phyloP scores from a whole-genome alignment of 2,329 filamentous ascomycete genomes.

The Magnaporthiopsis incrustans region DNA sequence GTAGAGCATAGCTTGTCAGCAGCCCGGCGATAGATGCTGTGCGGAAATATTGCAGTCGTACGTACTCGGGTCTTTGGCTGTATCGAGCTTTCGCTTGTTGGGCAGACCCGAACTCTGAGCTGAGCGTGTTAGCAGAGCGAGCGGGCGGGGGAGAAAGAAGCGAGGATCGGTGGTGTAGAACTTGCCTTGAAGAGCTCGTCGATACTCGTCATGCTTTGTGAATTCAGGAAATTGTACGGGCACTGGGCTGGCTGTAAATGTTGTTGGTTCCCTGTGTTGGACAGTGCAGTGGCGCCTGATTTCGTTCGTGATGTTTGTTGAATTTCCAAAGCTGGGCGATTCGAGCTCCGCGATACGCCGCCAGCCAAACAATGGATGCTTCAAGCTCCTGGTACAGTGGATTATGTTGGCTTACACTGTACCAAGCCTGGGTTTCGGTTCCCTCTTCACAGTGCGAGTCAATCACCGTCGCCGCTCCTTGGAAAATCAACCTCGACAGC shows the following conservation, averaged over 20 bases:
- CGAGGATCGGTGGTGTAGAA: neutral
- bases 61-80: constrained; percentile 54
- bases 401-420: neutral
- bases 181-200: constrained; percentile 51
- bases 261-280: neutral
- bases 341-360: neutral
- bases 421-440: neutral
- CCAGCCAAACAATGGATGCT: neutral
- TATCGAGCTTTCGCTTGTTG: constrained; percentile 57
- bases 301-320: neutral
- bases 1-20: neutral
- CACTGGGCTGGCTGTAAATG: neutral
- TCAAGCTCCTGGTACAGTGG: neutral
- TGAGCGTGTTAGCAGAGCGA: neutral
- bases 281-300: too few relatives aligned
- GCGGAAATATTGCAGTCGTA: constrained; percentile 7
- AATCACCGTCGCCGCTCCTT: too few relatives aligned
- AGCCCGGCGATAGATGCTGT: too few relatives aligned
- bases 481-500: too few relatives aligned
- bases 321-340: neutral
- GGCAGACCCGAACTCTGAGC: constrained; percentile 33
- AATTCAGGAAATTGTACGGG: neutral
- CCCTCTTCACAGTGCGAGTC: too few relatives aligned
- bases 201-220: constrained; percentile 43
- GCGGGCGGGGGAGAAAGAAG: constrained; percentile 3